Evolutionary conservation across 768 basidiomycete species (phyloP).

Genomic region (Amanita brunnescens): DNA sequence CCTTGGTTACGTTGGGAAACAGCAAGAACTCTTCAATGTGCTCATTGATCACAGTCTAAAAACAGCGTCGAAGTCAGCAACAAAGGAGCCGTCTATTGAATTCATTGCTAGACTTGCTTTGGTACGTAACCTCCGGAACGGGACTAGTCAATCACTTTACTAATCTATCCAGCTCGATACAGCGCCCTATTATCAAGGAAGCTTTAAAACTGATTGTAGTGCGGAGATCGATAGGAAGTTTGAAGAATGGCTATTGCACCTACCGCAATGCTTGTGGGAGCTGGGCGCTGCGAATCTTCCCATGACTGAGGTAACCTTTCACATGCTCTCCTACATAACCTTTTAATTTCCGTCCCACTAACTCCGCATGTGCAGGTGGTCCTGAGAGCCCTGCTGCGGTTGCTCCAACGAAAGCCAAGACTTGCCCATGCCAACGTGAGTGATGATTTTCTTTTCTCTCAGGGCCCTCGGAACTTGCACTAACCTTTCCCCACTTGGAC

Average conservation of each 20-base stretch:
- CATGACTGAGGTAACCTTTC: slow-evolving; percentile 47
- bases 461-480: too few relatives aligned
- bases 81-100: slow-evolving; percentile 61
- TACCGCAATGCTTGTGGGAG: slow-evolving; percentile 86
- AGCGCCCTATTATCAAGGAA: slow-evolving; percentile 42
- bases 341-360: neutral
- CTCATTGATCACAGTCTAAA: slow-evolving; percentile 59
- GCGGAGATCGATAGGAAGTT: slow-evolving; percentile 26
- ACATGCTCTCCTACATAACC: neutral
- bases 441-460: too few relatives aligned
- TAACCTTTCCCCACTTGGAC: neutral
- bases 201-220: slow-evolving; percentile 29
- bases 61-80: slow-evolving; percentile 47
- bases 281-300: slow-evolving; percentile 46
- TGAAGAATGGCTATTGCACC: slow-evolving; percentile 61
- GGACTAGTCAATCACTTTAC: slow-evolving; percentile 1
- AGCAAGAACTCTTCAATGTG: slow-evolving; percentile 38
- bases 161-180: slow-evolving; percentile 44
- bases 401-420: slow-evolving; percentile 45
- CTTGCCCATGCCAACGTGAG: slow-evolving; percentile 36
- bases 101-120: slow-evolving; percentile 67
- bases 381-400: slow-evolving; percentile 53
- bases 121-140: slow-evolving; percentile 27
- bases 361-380: slow-evolving; percentile 32
- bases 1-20: slow-evolving; percentile 10